Evolutionary conservation across 1,284 basidiomycete species (phyloP), one percentile per base, ranked within the genome.

Genomic region (Blastosporella zonata): DNA sequence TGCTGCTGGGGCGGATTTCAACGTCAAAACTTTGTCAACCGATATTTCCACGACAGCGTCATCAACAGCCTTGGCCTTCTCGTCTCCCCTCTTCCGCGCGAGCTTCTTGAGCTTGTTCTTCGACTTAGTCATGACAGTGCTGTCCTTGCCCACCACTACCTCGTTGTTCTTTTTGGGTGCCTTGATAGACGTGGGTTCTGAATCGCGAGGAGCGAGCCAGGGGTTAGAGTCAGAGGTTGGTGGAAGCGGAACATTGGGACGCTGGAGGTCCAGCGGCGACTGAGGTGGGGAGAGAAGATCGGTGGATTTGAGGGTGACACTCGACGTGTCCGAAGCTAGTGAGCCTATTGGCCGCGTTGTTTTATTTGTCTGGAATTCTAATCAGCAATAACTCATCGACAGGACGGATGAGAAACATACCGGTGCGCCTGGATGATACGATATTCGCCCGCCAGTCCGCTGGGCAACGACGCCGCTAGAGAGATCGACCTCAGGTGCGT

Each of bases 31-130:
- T 22, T 77, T 71, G 49, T 81, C 72, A 50, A 81, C 60, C 7
- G 80, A 77, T 50, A 97, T 88, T 56, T 94, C 91, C 15, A 96
- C 80, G 3, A 68, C 65, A 0, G 87, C 89, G 55, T 95, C 93
- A 33, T 90, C 86, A 52, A 70, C 71, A 0, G 75, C 78, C 50
- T 75, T 78, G 52, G 71, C 76, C 52, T 72, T 74, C 50, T 78
- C 81, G 20, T 79, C 81, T 5, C 69, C 73, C 7, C 68, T 66
- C 58, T 84, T 84, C 56, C 65, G 68, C 29, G 63, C 67, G 55
- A 76, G 72, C 66, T 92, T 93, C 60, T 84, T 81, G 54, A 93
- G 72, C 58, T 81, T 80, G 62, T 82, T 78, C 52, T 82, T 81
- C 1, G 84, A 82, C 63, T 90, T 91, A 29, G 81, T 75, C 22